Conservation (phyloP, 176 grass and related monocot genomes). For the Oryza glaberrima region DNA sequence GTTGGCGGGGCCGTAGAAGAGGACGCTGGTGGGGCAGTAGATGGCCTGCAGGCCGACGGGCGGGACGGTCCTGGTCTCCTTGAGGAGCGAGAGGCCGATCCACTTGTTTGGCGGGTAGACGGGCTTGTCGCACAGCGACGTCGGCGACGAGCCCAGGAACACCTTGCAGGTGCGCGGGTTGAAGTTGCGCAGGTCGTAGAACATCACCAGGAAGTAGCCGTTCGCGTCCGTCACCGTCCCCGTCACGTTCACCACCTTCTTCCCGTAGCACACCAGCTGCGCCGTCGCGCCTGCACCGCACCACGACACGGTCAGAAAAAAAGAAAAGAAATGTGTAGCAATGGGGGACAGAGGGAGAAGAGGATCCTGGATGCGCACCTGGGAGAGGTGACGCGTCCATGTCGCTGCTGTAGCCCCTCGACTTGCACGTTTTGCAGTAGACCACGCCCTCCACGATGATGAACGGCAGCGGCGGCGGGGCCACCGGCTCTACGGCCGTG, state of each 20-base stretch:
- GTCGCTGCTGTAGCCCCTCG: constrained; percentile 41
- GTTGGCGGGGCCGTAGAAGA: constrained; percentile 47
- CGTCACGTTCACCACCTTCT: constrained; percentile 55
- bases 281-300: constrained; percentile 49
- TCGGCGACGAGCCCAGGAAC: constrained; percentile 50
- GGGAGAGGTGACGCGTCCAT: constrained; percentile 52
- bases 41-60: constrained; percentile 46
- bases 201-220: constrained; percentile 60
- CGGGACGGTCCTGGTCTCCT: constrained; percentile 36
- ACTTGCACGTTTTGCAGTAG: constrained; percentile 67
- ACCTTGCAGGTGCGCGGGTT: constrained; percentile 48
- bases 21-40: constrained; percentile 51
- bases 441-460: constrained; percentile 59
- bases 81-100: constrained; percentile 52
- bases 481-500: background rate
- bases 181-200: constrained; percentile 55
- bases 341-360: background rate
- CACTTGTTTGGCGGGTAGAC: constrained; percentile 52
- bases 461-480: constrained; percentile 37
- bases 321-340: background rate
- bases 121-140: constrained; percentile 48
- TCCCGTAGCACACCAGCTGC: constrained; percentile 58
- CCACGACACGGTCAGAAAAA: background rate
- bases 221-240: constrained; percentile 49
- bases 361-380: constrained; percentile 31